phyloP scores from a whole-genome alignment of 306 rosid species.

The Sophora flavescens region DNA sequence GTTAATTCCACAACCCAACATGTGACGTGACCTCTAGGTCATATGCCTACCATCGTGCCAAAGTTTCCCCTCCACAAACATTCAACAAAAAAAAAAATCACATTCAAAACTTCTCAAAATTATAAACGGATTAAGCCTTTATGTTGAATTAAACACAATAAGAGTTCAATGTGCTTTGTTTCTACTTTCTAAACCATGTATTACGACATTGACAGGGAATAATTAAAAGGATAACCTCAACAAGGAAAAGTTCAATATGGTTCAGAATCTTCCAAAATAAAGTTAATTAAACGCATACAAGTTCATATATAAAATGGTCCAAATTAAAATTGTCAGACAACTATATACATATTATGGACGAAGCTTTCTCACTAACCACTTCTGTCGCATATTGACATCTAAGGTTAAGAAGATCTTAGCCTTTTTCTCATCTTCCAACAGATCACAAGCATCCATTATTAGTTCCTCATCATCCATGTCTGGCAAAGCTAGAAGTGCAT shows the following conservation, averaged over 20 bases:
- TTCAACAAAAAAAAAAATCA: too few species aligned
- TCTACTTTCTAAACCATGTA: background rate
- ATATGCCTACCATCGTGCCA: too few species aligned
- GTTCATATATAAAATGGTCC: background rate
- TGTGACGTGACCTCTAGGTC: too few species aligned
- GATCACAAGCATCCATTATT: slow-evolving; percentile 75
- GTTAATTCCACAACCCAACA: too few species aligned
- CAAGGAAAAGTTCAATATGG: background rate
- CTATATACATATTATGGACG: slow-evolving; percentile 41
- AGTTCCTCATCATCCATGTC: slow-evolving; percentile 82
- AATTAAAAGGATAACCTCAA: background rate
- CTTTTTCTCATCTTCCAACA: slow-evolving; percentile 75
- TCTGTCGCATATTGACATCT: slow-evolving; percentile 63
- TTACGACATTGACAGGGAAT: background rate
- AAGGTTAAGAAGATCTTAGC: slow-evolving; percentile 72
- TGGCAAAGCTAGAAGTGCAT: slow-evolving; percentile 69
- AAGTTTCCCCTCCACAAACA: too few species aligned
- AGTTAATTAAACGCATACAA: background rate
- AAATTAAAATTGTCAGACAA: slow-evolving; percentile 5
- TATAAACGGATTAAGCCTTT: background rate
- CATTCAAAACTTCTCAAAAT: too few species aligned
- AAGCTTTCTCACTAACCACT: slow-evolving; percentile 80
- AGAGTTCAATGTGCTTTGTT: slow-evolving; percentile 1
- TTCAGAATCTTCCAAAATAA: background rate
- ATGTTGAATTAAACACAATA: slow-evolving; percentile 24